Evolutionary conservation across 2,329 filamentous ascomycete species (phyloP), one percentile per base, ranked within the genome.

Genomic region (Verticillium nubilum): DNA sequence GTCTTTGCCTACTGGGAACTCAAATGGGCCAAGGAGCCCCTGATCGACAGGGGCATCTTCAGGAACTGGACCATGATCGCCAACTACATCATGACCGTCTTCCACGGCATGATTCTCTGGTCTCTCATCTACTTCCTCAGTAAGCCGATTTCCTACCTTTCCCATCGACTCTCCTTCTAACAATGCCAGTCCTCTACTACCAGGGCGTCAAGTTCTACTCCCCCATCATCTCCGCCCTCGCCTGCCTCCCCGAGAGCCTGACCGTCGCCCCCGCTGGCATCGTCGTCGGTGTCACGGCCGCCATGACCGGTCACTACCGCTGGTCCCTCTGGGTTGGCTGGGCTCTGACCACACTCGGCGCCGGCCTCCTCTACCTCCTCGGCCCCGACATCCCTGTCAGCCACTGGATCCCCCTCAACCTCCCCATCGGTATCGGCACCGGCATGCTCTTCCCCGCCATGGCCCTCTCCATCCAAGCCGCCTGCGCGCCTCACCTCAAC

Each of bases 371-470:
- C 59, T 73, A 78, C 42, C 71, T 82, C 25, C 75, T 87, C 29
- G 71, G 66, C 15, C 67, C 70, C 9, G 57, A 79, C 10, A 87
- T 85, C 2, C 76, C 76, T 1, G 78, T 83, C 2, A 72, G 75
- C 0, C 72, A 73, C 23, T 87, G 86, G 81, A 74, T 90, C 58
- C 83, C 86, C 66, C 73, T 90, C 52, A 86, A 84, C 65, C 68
- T 89, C 5, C 75, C 85, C 19, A 73, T 83, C 13, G 86, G 86
- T 0, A 58, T 88, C 4, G 87, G 87, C 15, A 79, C 84, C 2
- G 88, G 87, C 2, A 79, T 89, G 58, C 74, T 90, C 5, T 88
- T 89, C 70, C 83, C 88, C 0, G 76, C 81, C n/a, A 83, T 88
- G 73, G 79, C 77, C 0, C 81, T 88, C 33, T 80, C 83, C 1